Percentiles rank a stretch among this genome's conserved stretches.
Conservation (phyloP, 352 stramenopile species). For the Phytophthora ohioensis region DNA sequence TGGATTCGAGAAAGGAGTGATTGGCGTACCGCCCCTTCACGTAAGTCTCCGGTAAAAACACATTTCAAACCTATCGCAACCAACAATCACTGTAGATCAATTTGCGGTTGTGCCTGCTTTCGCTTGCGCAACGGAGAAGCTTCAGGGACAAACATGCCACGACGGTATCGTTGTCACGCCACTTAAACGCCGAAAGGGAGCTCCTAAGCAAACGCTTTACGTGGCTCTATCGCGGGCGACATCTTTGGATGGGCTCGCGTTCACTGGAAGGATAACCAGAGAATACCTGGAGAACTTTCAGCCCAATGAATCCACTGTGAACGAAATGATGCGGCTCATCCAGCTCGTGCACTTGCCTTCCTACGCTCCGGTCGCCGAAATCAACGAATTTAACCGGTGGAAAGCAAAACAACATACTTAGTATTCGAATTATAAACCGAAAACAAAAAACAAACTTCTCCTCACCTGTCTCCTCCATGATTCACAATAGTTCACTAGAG, state of each 20-base stretch:
- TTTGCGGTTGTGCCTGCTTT: constrained; percentile 35
- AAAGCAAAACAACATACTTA: not conserved
- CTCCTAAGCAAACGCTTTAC: not conserved
- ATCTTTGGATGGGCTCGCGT: not conserved
- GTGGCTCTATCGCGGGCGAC: not conserved
- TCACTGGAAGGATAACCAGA: constrained; percentile 5
- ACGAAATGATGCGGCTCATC: constrained; percentile 7
- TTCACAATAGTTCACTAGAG: no score
- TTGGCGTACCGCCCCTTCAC: constrained; percentile 15
- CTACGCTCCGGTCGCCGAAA: not conserved
- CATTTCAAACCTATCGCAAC: constrained; percentile 15
- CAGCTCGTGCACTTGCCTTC: not conserved
- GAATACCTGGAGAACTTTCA: constrained; percentile 1
- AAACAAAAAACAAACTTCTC: no score
- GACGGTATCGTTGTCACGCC: constrained; percentile 31
- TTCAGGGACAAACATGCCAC: constrained; percentile 37
- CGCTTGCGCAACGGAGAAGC: constrained; percentile 37
- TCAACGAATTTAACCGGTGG: not conserved
- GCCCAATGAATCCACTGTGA: not conserved
- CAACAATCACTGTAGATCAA: constrained; percentile 24
- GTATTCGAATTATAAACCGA: no score
- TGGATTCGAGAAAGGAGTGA: constrained; percentile 15
- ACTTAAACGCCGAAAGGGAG: not conserved
- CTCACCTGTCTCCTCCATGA: no score
- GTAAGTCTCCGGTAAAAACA: not conserved